A percentile compares a stretch with the other conserved stretches of the same genome.
phyloP scores from a whole-genome alignment of 2,329 filamentous ascomycete genomes.

The Penicillium sp. region DNA sequence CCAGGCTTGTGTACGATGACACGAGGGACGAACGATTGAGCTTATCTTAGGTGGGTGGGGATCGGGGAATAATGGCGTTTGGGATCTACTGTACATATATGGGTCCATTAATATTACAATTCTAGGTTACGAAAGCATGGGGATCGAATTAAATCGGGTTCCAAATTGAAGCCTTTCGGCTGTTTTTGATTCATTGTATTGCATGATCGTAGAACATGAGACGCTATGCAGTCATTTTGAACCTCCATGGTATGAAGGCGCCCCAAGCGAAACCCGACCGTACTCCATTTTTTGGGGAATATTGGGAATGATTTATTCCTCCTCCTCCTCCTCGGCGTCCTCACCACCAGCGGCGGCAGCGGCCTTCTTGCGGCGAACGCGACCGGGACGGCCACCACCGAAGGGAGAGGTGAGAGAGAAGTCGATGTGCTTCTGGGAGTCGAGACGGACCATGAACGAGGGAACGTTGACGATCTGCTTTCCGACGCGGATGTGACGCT shows the following conservation, averaged over 20 bases:
- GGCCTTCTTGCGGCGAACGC: conserved; percentile 99
- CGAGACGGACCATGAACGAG: conserved; percentile 98
- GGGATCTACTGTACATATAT: conserved; percentile 19
- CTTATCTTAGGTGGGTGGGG: conserved; percentile 6
- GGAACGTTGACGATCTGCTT: conserved; percentile 99
- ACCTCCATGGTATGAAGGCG: conserved; percentile 34
- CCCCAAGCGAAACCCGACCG: conserved; percentile 41
- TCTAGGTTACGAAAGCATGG: neutral
- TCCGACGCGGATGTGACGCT: conserved; percentile 98
- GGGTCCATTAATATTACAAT: neutral
- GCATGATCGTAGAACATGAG: conserved; percentile 44
- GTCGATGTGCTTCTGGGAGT: conserved; percentile 99
- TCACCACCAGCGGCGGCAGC: conserved; percentile 79
- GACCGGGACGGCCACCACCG: conserved; percentile 92
- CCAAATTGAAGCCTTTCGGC: conserved; percentile 39
- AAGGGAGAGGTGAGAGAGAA: conserved; percentile 97
- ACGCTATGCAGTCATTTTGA: conserved; percentile 41
- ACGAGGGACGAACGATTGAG: conserved; percentile 24
- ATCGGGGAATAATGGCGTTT: conserved; percentile 25
- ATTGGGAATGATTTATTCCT: conserved; percentile 51
- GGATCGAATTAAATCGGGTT: conserved; percentile 23
- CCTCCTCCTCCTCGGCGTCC: conserved; percentile 67
- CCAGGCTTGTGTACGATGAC: conserved; percentile 11
- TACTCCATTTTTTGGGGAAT: conserved; percentile 35
- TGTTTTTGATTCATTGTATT: conserved; percentile 38